Percentiles rank a stretch among this genome's conserved stretches.
Conservation (phyloP, 352 stramenopile species). For the Pythium apleroticum region DNA sequence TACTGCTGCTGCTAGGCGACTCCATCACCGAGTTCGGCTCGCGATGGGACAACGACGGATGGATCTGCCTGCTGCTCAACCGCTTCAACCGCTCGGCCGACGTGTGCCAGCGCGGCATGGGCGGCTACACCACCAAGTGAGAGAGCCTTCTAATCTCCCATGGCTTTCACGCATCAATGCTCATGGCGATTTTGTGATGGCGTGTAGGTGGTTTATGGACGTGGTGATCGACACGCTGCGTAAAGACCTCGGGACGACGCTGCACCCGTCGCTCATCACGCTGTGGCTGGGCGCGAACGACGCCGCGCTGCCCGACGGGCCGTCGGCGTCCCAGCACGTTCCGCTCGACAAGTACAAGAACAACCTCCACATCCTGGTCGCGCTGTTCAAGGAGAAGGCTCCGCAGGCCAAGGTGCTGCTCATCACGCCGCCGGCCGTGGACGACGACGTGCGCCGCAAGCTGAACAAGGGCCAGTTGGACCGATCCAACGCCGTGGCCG, state of each 20-base stretch:
- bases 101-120: slow-evolving; percentile 43
- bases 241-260: slow-evolving; percentile 28
- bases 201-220: slow-evolving; percentile 30
- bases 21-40: slow-evolving; percentile 56
- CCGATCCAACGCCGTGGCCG: slow-evolving; percentile 38
- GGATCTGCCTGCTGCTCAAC: slow-evolving; percentile 44
- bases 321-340: slow-evolving; percentile 39
- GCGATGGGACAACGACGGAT: slow-evolving; percentile 35
- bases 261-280: slow-evolving; percentile 32
- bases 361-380: slow-evolving; percentile 41
- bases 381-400: slow-evolving; percentile 25
- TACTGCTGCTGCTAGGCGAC: slow-evolving; percentile 55
- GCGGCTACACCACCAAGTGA: slow-evolving; percentile 58
- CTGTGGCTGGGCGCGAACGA: slow-evolving; percentile 58
- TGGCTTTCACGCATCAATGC: no score
- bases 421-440: slow-evolving; percentile 54
- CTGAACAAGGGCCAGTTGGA: slow-evolving; percentile 26
- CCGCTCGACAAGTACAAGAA: slow-evolving; percentile 38
- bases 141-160: no score
- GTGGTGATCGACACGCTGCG: slow-evolving; percentile 28
- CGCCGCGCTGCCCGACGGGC: slow-evolving; percentile 34
- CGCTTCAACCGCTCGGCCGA: slow-evolving; percentile 54
- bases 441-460: slow-evolving; percentile 29
- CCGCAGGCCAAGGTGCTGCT: slow-evolving; percentile 38
- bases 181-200: not conserved